These are phyloP conservation scores for Puccinellia tenuiflora DNA, from an alignment of 176 grass and related monocot species.

Conservation along the genomic window DNA sequence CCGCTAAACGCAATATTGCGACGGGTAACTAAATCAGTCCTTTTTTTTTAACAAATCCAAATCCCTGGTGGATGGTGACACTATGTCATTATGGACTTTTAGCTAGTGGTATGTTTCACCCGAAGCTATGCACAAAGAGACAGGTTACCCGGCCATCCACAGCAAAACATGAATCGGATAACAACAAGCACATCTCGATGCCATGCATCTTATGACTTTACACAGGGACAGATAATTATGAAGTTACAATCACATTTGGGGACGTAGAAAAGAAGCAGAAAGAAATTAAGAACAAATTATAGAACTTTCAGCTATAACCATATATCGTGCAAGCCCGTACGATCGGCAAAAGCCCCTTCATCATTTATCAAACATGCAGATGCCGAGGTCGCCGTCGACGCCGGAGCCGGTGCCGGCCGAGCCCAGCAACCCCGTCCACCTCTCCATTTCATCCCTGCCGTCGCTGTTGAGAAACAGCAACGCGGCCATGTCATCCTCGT, in stretches of 20 bases:
- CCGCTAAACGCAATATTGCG: too few relatives aligned
- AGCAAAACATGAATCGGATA: neutral
- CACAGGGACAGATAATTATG: conserved; percentile 31
- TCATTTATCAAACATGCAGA: conserved; percentile 55
- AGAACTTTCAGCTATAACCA: conserved; percentile 47
- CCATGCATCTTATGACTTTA: conserved; percentile 40
- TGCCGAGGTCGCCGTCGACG: conserved; percentile 40
- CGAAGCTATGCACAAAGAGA: neutral
- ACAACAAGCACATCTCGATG: conserved; percentile 7
- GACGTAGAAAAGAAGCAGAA: conserved; percentile 2
- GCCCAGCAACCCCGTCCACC: conserved; percentile 39
- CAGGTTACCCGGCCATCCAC: neutral
- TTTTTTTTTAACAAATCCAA: too few relatives aligned
- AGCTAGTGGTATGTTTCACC: too few relatives aligned
- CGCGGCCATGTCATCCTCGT: conserved; percentile 43
- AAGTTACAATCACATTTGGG: conserved; percentile 43
- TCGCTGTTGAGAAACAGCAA: conserved; percentile 50
- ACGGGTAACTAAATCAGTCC: too few relatives aligned
- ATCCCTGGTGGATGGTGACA: too few relatives aligned
- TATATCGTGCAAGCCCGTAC: conserved; percentile 2
- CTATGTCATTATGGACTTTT: too few relatives aligned
- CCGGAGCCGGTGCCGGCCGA: conserved; percentile 14
- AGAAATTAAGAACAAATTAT: neutral
- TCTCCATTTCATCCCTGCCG: conserved; percentile 41
- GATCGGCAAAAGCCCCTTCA: neutral